Evolutionary conservation across 2,329 filamentous ascomycete genomes (phyloP), one percentile per base, ranked within the genome.

Genomic region (Arthrobotrys entomopaga): DNA sequence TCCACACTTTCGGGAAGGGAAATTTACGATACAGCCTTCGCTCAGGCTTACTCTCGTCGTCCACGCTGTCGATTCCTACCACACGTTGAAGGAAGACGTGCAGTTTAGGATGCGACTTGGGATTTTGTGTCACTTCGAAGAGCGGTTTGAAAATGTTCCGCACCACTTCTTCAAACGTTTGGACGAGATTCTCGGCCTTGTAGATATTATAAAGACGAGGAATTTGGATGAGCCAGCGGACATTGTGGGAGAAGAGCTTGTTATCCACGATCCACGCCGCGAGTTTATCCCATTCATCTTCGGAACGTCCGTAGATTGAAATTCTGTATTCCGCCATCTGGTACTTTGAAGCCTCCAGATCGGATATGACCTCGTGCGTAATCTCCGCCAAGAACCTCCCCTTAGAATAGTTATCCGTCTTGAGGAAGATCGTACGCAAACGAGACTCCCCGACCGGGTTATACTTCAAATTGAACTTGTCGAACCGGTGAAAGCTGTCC

Each of bases 271-370:
- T 93, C 95, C 95, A 99, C 2, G 91, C 92, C 2, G 95, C 95
- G 59, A 99, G 87, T 80, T 96, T 99, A 80, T 98, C 94, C 95
- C 95, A 99, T 81, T 99, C 95, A 76, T 96, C 90, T 46, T 96
- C 86, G 1, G 90, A 91, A 80, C 92, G 91, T 76, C 95, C 95
- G 79, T 99, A 99, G 77, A 99, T 92, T 22, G 93, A 97, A 77
- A 99, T 97, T 49, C 95, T 92, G 93, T 96, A 99, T 83, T 99
- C 95, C 0, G 95, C 95, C 91, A 99, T 97, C 81, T 99, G 95
- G 80, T 99, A 99, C 81, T 99, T 99, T 87, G 93, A 97, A 56
- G 94, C 96, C 82, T 99, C 95, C 34, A 99, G 84, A 85, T 99
- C 95, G 2, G 93, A 89, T 64, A 99, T 97, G 76, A 99, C 95